Evolutionary conservation across 139 green algal genomes (phyloP).

Genomic region (Chlorella sp.): DNA sequence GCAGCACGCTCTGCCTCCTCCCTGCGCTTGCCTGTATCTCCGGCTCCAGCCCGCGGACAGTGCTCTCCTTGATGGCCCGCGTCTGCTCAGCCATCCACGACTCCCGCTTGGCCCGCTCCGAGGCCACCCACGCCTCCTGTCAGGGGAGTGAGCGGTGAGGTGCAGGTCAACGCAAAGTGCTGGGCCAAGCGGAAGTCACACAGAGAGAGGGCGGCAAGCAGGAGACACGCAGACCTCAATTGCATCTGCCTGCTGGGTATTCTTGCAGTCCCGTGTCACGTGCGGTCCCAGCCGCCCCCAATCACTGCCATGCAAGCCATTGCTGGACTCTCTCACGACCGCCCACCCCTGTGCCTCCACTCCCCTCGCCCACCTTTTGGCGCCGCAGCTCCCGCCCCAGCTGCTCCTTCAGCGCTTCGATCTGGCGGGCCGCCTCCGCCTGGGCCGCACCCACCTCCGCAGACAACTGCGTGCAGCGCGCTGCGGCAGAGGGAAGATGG

Average conservation of each 20-base stretch:
- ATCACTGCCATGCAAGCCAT: too few species aligned
- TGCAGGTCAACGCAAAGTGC: too few species aligned
- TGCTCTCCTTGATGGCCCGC: conserved; percentile 64
- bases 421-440: conserved; percentile 20
- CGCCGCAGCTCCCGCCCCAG: conserved; percentile 46
- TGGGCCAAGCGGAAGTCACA: too few species aligned
- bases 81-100: conserved; percentile 65
- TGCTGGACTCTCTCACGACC: too few species aligned
- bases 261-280: too few species aligned
- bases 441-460: conserved; percentile 32
- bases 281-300: too few species aligned
- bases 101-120: conserved; percentile 51
- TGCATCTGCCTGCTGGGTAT: too few species aligned
- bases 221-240: too few species aligned
- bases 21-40: conserved; percentile 48
- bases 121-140: conserved; percentile 50
- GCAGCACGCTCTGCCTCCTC: background rate
- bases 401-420: conserved; percentile 44
- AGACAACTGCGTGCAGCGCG: conserved; percentile 37
- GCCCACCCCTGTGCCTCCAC: too few species aligned
- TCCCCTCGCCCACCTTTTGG: conserved; percentile 41
- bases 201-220: too few species aligned
- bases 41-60: conserved; percentile 60
- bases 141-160: too few species aligned
- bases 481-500: background rate